Conservation (phyloP, 176 grass and related monocot species). For the Ensete ventricosum region DNA sequence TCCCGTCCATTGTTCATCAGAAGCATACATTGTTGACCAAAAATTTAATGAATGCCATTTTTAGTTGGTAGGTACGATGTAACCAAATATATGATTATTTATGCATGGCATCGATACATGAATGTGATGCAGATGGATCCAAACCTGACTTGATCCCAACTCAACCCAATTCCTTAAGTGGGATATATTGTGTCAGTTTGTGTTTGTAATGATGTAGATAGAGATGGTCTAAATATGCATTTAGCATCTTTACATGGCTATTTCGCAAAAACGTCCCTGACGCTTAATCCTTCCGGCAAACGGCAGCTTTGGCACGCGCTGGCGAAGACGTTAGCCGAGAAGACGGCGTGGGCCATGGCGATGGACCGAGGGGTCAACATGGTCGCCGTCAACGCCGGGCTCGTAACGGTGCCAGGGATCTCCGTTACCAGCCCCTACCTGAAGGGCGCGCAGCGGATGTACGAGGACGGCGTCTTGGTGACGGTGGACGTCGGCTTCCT, state of each 20-base stretch:
- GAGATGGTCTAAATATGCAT: too few species aligned
- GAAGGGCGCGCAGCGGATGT: slow-evolving; percentile 78
- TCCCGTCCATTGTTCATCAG: too few species aligned
- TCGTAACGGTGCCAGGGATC: slow-evolving; percentile 30
- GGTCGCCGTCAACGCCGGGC: slow-evolving; percentile 79
- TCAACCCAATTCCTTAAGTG: too few species aligned
- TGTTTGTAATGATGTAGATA: too few species aligned
- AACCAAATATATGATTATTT: too few species aligned
- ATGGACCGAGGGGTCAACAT: slow-evolving; percentile 96
- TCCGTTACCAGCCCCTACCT: slow-evolving; percentile 48
- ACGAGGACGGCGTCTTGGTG: slow-evolving; percentile 63
- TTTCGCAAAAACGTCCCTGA: too few species aligned
- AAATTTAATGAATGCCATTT: not conserved
- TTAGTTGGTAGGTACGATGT: not conserved
- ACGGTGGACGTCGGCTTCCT: slow-evolving; percentile 71
- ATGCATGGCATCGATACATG: too few species aligned
- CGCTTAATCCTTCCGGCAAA: not conserved
- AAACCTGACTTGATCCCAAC: too few species aligned
- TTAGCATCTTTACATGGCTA: too few species aligned
- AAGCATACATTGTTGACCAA: not conserved
- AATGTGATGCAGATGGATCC: too few species aligned
- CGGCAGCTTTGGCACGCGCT: slow-evolving; percentile 79
- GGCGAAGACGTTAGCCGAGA: slow-evolving; percentile 85
- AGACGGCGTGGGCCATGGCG: slow-evolving; percentile 90
- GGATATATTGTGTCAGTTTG: too few species aligned